These are phyloP conservation scores for Bipolaris oryzae DNA, from an alignment of 2,329 filamentous ascomycete genomes.

Conservation along the genomic window DNA sequence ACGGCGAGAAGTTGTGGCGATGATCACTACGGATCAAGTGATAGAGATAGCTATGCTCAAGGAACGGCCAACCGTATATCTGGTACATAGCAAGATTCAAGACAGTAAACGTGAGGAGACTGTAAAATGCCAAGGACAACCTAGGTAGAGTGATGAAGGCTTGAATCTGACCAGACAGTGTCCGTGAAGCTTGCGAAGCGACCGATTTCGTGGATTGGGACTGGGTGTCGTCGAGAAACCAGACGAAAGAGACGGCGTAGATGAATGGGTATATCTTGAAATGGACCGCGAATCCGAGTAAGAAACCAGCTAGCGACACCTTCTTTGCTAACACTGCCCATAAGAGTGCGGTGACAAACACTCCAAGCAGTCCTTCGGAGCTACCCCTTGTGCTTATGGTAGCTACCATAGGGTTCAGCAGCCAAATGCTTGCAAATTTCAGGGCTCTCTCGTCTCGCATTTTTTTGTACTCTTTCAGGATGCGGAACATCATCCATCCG, in stretches of 20 bases:
- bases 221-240: conserved; percentile 72
- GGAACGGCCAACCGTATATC: conserved; percentile 75
- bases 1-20: conserved; percentile 97
- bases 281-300: conserved; percentile 86
- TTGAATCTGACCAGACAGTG: conserved; percentile 26
- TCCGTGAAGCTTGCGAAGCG: conserved; percentile 17
- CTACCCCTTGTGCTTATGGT: conserved; percentile 95
- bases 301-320: conserved; percentile 69
- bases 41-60: conserved; percentile 90
- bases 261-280: conserved; percentile 99
- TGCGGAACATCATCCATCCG: conserved; percentile 73
- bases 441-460: conserved; percentile 60
- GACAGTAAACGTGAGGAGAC: conserved; percentile 72
- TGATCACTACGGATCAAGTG: conserved; percentile 93
- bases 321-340: conserved; percentile 75
- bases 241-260: conserved; percentile 80
- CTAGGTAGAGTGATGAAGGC: conserved; percentile 51
- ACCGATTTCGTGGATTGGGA: conserved; percentile 20
- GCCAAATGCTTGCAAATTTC: conserved; percentile 84
- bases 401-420: conserved; percentile 97
- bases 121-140: conserved; percentile 65
- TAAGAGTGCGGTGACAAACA: conserved; percentile 79
- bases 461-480: conserved; percentile 53
- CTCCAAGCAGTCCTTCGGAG: conserved; percentile 86
- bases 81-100: conserved; percentile 82